Conservation (phyloP, 257 asterid genomes). For the Solanum pennellii region DNA sequence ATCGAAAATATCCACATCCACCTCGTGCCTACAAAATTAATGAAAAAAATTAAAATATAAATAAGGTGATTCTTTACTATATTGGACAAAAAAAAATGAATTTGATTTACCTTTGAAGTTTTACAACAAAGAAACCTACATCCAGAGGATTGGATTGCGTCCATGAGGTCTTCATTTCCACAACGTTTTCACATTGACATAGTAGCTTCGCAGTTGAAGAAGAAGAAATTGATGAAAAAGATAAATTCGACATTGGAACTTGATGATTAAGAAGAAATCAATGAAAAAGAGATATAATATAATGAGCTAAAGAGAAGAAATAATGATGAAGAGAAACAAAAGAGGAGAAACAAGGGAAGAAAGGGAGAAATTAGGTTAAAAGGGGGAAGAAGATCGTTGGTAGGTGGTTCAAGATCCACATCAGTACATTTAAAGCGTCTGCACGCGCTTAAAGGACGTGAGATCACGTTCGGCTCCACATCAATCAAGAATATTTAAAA, state of each 20-base stretch:
- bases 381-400: not conserved
- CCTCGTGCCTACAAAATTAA: not conserved
- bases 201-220: not conserved
- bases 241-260: not conserved
- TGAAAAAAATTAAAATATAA: too few relatives aligned
- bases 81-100: too few relatives aligned
- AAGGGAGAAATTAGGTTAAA: not conserved
- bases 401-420: not conserved
- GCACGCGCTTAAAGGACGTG: not conserved
- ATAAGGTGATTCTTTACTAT: not conserved
- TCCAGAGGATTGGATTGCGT: not conserved
- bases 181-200: not conserved
- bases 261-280: not conserved
- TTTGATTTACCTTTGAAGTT: not conserved
- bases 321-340: too few relatives aligned
- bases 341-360: not conserved
- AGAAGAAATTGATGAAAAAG: not conserved
- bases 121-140: not conserved
- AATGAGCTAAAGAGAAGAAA: too few relatives aligned
- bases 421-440: too few relatives aligned
- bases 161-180: not conserved
- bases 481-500: too few relatives aligned
- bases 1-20: not conserved
- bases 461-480: not conserved
- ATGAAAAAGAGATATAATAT: too few relatives aligned